Conservation (phyloP, 1,284 basidiomycete genomes). For the Fomitopsis schrenkii region DNA sequence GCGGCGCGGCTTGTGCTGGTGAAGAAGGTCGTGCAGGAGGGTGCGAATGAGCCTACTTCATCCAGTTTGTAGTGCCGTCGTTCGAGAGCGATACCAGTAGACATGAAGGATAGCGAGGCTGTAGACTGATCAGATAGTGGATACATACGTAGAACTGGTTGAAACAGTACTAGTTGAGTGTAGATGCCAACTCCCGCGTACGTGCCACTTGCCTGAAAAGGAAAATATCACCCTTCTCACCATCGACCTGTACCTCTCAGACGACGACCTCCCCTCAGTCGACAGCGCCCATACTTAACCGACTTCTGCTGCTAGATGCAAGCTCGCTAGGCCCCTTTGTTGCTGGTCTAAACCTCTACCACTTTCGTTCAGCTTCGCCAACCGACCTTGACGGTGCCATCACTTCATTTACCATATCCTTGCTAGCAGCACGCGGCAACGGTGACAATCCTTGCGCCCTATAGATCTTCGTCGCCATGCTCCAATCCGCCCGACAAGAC, state of each 20-base stretch:
- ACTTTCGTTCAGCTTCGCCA: not conserved
- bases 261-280: not conserved
- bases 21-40: conserved; percentile 19
- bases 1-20: conserved; percentile 24
- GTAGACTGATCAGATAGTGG: no score
- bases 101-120: no score
- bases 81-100: no score
- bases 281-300: not conserved
- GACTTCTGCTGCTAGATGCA: not conserved
- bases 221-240: no score
- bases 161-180: no score
- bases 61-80: conserved; percentile 4
- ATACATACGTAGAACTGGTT: no score
- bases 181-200: no score
- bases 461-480: not conserved
- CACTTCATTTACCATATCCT: not conserved
- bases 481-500: conserved; percentile 41
- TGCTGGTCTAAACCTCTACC: not conserved
- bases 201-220: no score
- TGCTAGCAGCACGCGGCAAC: not conserved
- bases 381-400: not conserved
- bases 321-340: not conserved
- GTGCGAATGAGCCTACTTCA: conserved; percentile 23
- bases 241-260: not conserved
- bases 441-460: not conserved